Evolutionary conservation across 306 rosid genomes (phyloP).

Genomic region (Benincasa hispida): DNA sequence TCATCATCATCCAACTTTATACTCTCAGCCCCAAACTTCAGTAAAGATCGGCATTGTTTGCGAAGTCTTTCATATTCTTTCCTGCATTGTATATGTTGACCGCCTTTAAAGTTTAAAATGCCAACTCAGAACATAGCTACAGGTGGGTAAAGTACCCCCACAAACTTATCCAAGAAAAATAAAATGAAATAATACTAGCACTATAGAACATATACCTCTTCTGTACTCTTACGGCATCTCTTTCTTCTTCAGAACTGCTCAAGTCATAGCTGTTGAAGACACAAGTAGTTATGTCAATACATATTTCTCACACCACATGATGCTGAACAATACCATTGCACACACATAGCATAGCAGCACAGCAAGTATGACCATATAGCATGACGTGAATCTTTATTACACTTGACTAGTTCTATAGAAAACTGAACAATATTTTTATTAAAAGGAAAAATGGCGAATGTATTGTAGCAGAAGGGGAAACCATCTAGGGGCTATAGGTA

Average conservation of each 20-base stretch:
- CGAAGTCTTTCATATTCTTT: slow-evolving; percentile 79
- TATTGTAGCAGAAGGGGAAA: neutral
- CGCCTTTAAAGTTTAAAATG: neutral
- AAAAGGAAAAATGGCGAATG: neutral
- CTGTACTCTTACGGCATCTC: slow-evolving; percentile 45
- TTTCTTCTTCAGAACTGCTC: slow-evolving; percentile 70
- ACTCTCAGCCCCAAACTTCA: slow-evolving; percentile 42
- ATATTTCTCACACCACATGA: slow-evolving; percentile 1
- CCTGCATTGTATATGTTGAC: slow-evolving; percentile 38
- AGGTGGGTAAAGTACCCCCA: neutral
- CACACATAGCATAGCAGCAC: neutral
- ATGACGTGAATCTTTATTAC: neutral
- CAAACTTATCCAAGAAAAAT: slow-evolving; percentile 1
- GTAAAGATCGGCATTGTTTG: slow-evolving; percentile 54
- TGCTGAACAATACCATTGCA: neutral
- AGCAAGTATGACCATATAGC: neutral
- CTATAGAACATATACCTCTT: slow-evolving; percentile 45
- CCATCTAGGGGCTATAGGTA: neutral
- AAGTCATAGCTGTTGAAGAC: slow-evolving; percentile 66
- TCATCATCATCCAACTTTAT: slow-evolving; percentile 48
- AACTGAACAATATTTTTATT: neutral
- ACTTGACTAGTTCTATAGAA: neutral
- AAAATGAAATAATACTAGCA: neutral
- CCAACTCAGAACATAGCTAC: neutral
- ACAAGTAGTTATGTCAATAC: slow-evolving; percentile 18